phyloP scores from a whole-genome alignment of 1,284 basidiomycete genomes.

The Hypsizygus ulmarius region DNA sequence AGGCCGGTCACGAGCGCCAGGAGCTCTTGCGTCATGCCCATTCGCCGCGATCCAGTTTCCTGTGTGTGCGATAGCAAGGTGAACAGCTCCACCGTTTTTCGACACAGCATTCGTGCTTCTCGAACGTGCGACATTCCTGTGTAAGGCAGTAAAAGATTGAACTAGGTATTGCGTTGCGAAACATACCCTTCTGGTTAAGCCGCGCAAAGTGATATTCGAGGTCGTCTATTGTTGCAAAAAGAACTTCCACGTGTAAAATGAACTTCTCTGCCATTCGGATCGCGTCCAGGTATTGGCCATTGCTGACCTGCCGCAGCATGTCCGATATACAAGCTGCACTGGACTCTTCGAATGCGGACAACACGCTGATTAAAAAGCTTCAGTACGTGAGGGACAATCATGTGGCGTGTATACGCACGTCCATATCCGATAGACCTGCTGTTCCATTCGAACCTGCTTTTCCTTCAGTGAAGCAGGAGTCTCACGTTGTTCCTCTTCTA shows the following conservation, averaged over 20 bases:
- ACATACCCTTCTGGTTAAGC: conserved; percentile 79
- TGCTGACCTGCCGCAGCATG: conserved; percentile 97
- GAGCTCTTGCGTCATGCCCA: conserved; percentile 97
- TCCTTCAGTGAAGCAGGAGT: conserved; percentile 84
- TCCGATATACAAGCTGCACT: conserved; percentile 99
- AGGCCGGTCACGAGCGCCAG: conserved; percentile 97
- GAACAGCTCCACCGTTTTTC: conserved; percentile 98
- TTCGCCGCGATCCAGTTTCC: conserved; percentile 83
- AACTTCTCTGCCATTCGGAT: conserved; percentile 99
- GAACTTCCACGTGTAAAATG: conserved; percentile 96
- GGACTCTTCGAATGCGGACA: conserved; percentile 98
- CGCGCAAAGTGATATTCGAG: conserved; percentile 88
- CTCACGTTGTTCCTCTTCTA: conserved; percentile 79
- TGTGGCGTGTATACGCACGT: conserved; percentile 53
- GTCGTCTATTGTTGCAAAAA: conserved; percentile 97
- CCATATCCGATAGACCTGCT: conserved; percentile 98
- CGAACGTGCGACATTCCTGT: conserved; percentile 96
- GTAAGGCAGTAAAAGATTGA: conserved; percentile 11
- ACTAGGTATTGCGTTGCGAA: conserved; percentile 6
- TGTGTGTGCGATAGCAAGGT: conserved; percentile 96
- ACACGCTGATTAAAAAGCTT: conserved; percentile 53
- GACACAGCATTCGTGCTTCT: conserved; percentile 97
- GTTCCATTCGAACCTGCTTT: conserved; percentile 93
- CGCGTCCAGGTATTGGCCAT: conserved; percentile 92
- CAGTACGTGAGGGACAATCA: conserved; percentile 4